Evolutionary conservation across 768 basidiomycete genomes (phyloP), one percentile per base, ranked within the genome.

Genomic region (Hypholoma fasciculare): DNA sequence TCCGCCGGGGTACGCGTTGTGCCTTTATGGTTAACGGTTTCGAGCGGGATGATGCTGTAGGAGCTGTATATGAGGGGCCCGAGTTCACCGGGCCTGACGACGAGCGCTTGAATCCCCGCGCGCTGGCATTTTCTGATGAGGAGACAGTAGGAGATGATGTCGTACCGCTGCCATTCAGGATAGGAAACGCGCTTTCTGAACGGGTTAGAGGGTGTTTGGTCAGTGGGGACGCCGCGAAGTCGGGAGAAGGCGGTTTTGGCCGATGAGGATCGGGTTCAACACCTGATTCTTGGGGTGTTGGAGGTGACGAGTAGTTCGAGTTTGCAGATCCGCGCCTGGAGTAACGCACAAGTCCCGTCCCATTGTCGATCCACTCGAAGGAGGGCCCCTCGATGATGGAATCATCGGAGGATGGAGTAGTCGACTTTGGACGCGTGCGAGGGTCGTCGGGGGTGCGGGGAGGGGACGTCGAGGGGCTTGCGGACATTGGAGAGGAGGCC

Each of bases 71-170:
- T 14, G 71, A 72, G 9, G 73, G 66, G 11, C 69, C 64, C 27
- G 74, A 49, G 36, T 72, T 65, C n/a, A 78, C 74, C 9, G 89
- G 84, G 27, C 83, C 86, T 9, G 90, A 92, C 2, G 81, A 78
- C 39, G 84, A 80, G 60, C 90, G 87, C 60, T 85, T 82, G 65
- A 92, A 86, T 6, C 83, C 82, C 50, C 90, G 80, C 9, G 74
- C 65, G 6, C 23, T 49, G 23, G 69, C 62, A 52, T 70, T 71
- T n/a, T 65, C 73, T 47, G 67, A 72, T 53, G 70, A 65, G 64
- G 66, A 75, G 54, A 75, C 54, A 48, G 67, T 62, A 58, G 72
- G 65, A 61, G 71, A 23, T 20, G 59, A 63, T 55, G 55, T 72
- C 61, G 65, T 70, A 50, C 68, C 62, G 58, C 66, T 58, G 26